phyloP scores from a whole-genome alignment of 495 filamentous ascomycete species.

The Penicillium psychrofluorescens region DNA sequence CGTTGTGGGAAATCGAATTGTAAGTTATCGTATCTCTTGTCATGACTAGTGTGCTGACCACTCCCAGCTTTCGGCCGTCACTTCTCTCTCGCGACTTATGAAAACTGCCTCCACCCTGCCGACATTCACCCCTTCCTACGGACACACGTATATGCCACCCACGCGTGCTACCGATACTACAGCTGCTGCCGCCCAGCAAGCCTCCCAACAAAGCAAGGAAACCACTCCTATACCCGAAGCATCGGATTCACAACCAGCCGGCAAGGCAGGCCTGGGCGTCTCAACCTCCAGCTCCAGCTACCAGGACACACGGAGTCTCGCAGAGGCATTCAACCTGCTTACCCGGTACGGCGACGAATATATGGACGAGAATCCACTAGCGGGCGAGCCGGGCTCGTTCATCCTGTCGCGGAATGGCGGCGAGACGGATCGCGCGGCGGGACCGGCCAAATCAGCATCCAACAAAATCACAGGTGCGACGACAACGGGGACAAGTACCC shows the following conservation, averaged over 20 bases:
- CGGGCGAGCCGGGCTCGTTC: conserved; percentile 82
- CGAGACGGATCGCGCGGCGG: conserved; percentile 8
- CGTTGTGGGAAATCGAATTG: conserved; percentile 68
- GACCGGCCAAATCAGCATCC: conserved; percentile 4
- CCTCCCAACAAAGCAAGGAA: conserved; percentile 45
- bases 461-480: conserved; percentile 6
- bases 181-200: conserved; percentile 10
- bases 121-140: conserved; percentile 64
- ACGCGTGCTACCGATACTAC: conserved; percentile 29
- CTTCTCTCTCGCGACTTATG: conserved; percentile 62
- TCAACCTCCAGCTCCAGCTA: conserved; percentile 20
- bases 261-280: conserved; percentile 30
- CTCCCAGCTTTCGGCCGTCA: conserved; percentile 52
- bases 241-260: conserved; percentile 15
- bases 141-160: conserved; percentile 64
- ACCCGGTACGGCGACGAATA: conserved; percentile 66
- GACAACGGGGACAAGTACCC: not conserved
- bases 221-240: conserved; percentile 50
- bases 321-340: conserved; percentile 60
- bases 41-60: conserved; percentile 34
- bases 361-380: conserved; percentile 86
- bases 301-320: conserved; percentile 49
- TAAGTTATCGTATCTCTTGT: conserved; percentile 28
- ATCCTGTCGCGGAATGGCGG: conserved; percentile 51
- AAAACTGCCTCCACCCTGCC: conserved; percentile 54